Evolutionary conservation across 192 early-diverging fungal genomes (phyloP).

Genomic region (Kappamyces sp.): DNA sequence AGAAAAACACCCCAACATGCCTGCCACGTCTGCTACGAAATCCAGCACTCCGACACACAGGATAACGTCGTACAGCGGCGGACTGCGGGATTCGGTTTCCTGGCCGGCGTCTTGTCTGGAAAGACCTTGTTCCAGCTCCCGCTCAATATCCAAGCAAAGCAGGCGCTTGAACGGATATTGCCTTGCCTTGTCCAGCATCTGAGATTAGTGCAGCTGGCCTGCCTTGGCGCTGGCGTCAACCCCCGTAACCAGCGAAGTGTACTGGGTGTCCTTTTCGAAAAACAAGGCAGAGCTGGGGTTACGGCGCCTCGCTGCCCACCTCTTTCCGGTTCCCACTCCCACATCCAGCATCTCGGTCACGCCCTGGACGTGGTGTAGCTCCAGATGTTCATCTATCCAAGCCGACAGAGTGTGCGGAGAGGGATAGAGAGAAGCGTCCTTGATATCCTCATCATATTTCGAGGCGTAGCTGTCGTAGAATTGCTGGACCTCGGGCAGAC

Average conservation of each 20-base stretch:
- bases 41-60: slow-evolving; percentile 8
- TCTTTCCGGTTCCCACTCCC: slow-evolving; percentile 9
- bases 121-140: background rate
- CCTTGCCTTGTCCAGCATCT: slow-evolving; percentile 8
- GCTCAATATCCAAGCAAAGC: slow-evolving; percentile 3
- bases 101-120: background rate
- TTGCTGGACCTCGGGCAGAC: background rate
- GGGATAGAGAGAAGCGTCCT: background rate
- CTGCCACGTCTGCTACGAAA: background rate
- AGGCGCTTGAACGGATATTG: slow-evolving; percentile 8
- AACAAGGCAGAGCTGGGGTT: background rate
- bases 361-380: background rate
- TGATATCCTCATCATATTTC: slow-evolving; percentile 7
- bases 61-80: background rate
- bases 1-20: background rate
- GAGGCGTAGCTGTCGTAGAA: slow-evolving; percentile 5
- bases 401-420: background rate
- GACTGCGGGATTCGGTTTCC: background rate
- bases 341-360: slow-evolving; percentile 1
- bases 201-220: no score
- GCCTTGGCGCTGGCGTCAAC: slow-evolving; percentile 2
- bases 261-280: background rate
- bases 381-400: background rate
- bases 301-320: background rate
- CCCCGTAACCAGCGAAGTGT: background rate